Percentiles rank a stretch among this genome's conserved stretches.
Evolutionary conservation across 2,329 filamentous ascomycete genomes (phyloP).

Genomic region (Penicillium sp.): DNA sequence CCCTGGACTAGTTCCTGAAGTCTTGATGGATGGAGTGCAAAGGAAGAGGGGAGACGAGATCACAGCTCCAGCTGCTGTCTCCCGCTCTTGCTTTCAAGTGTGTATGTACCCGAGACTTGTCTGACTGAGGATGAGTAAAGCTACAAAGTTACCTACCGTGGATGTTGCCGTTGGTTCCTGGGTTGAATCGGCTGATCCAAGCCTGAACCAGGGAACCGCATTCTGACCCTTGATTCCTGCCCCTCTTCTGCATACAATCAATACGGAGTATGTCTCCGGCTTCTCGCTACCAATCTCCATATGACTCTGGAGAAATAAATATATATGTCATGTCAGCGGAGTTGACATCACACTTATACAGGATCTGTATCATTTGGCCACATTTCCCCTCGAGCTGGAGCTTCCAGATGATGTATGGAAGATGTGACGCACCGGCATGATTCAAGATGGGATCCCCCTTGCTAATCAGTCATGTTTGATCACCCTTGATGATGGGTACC

Average conservation of each 20-base stretch:
- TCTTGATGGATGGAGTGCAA: background rate
- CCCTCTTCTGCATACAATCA: background rate
- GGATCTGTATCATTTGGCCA: background rate
- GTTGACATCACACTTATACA: background rate
- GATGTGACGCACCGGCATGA: slow-evolving; percentile 8
- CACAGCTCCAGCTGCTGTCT: background rate
- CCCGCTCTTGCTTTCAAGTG: background rate
- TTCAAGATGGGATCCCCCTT: slow-evolving; percentile 11
- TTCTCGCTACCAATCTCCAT: background rate
- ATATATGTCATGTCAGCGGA: no score
- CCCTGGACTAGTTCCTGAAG: background rate
- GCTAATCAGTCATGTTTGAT: slow-evolving; percentile 1
- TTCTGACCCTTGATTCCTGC: background rate
- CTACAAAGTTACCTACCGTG: slow-evolving; percentile 16
- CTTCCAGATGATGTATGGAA: slow-evolving; percentile 13
- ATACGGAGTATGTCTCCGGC: background rate
- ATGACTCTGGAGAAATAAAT: background rate
- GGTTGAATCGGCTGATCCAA: slow-evolving; percentile 13
- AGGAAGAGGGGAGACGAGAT: background rate
- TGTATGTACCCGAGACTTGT: slow-evolving; percentile 15
- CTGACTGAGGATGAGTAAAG: background rate
- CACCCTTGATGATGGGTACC: slow-evolving; percentile 10
- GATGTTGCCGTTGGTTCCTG: slow-evolving; percentile 14
- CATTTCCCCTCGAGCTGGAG: background rate
- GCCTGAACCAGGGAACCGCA: slow-evolving; percentile 19